A percentile compares a stretch with the other conserved stretches of the same genome.
Evolutionary conservation across 2,329 filamentous ascomycete genomes (phyloP).

Genomic region (Neofusicoccum cordaticola): DNA sequence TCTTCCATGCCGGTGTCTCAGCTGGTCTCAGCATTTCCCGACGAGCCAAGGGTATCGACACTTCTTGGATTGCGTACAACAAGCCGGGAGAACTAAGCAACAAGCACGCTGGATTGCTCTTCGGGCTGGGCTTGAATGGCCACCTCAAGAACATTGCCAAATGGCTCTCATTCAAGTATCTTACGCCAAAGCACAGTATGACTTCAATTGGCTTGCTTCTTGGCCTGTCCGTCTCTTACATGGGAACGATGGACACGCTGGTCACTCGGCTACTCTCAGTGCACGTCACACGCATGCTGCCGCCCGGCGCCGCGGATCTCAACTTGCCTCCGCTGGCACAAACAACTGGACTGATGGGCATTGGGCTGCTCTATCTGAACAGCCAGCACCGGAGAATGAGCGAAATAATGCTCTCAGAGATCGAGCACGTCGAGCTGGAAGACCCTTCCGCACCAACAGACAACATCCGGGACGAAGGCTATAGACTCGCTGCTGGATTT

Average conservation of each 20-base stretch:
- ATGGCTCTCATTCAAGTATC: constrained; percentile 97
- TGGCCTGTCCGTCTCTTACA: constrained; percentile 86
- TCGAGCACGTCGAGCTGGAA: constrained; percentile 81
- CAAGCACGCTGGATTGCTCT: constrained; percentile 88
- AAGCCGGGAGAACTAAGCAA: constrained; percentile 91
- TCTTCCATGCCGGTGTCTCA: constrained; percentile 96
- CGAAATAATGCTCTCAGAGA: constrained; percentile 97
- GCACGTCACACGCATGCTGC: constrained; percentile 92
- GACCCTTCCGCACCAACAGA: constrained; percentile 68
- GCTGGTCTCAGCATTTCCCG: constrained; percentile 87
- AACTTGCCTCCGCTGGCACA: constrained; percentile 92
- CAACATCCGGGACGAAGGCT: constrained; percentile 87
- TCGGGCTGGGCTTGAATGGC: constrained; percentile 88
- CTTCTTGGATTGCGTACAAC: constrained; percentile 98
- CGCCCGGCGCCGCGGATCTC: constrained; percentile 85
- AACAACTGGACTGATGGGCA: constrained; percentile 95
- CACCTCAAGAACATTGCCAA: constrained; percentile 93
- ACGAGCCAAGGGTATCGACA: constrained; percentile 89
- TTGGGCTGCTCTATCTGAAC: constrained; percentile 88
- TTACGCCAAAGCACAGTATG: constrained; percentile 99
- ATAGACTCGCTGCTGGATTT: constrained; percentile 89
- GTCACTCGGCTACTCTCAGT: constrained; percentile 92
- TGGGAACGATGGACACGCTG: constrained; percentile 95
- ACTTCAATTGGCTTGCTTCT: constrained; percentile 94
- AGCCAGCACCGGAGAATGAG: constrained; percentile 98